These are phyloP conservation scores for Discostella stelligera DNA, from an alignment of 352 stramenopile genomes.

Conservation along the genomic window DNA sequence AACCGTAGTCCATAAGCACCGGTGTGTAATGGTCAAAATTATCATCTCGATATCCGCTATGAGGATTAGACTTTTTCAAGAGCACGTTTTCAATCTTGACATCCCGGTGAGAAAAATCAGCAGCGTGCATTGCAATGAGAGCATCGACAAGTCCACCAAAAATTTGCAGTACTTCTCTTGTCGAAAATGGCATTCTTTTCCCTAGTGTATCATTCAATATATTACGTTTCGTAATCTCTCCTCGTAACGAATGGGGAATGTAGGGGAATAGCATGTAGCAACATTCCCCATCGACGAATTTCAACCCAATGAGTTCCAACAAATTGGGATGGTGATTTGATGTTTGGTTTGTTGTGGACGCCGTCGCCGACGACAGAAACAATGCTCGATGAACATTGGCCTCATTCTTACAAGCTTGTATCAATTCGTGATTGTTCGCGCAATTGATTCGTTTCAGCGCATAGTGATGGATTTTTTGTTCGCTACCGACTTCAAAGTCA, in stretches of 20 bases:
- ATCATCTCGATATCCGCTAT: constrained; percentile 1
- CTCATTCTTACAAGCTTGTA: constrained; percentile 59
- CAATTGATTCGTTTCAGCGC: constrained; percentile 71
- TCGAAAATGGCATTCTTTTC: constrained; percentile 40
- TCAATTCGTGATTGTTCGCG: constrained; percentile 46
- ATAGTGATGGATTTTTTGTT: constrained; percentile 38
- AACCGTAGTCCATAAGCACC: constrained; percentile 77
- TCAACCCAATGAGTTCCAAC: constrained; percentile 64
- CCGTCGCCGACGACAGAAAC: not conserved
- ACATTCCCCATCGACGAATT: constrained; percentile 32
- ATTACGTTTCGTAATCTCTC: constrained; percentile 61
- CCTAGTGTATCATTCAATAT: constrained; percentile 23
- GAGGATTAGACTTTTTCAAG: not conserved
- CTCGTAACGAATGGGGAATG: constrained; percentile 51
- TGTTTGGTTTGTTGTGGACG: not conserved
- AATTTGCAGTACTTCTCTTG: constrained; percentile 50
- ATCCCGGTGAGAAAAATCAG: constrained; percentile 63
- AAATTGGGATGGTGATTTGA: constrained; percentile 46
- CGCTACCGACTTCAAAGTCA: not conserved
- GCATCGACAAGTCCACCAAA: constrained; percentile 59
- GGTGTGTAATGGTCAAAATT: constrained; percentile 16
- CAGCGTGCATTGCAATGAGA: constrained; percentile 58
- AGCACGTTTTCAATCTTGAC: constrained; percentile 68
- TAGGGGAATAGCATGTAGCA: constrained; percentile 79
- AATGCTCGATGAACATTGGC: constrained; percentile 58